Evolutionary conservation across 257 asterid species (phyloP).

Genomic region (Capsicum rhomboideum): DNA sequence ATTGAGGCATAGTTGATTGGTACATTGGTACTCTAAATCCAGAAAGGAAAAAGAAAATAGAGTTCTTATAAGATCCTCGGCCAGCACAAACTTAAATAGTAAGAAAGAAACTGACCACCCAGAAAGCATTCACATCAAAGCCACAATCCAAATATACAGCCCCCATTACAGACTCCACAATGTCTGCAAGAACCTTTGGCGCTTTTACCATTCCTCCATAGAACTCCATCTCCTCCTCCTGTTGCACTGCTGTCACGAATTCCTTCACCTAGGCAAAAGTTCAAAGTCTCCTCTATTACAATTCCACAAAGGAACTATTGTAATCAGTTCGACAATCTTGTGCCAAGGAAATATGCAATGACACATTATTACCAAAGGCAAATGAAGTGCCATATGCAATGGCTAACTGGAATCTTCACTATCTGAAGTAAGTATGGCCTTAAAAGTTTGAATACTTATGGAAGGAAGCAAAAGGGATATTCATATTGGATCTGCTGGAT

Average conservation of each 20-base stretch:
- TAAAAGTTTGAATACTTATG: neutral
- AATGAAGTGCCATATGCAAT: neutral
- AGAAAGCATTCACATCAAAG: constrained; percentile 13
- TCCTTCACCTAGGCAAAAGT: constrained; percentile 44
- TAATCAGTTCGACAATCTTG: neutral
- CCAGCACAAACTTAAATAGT: neutral
- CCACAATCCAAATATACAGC: constrained; percentile 49
- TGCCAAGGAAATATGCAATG: neutral
- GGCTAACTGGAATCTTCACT: neutral
- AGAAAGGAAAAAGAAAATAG: neutral
- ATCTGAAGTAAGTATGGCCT: neutral
- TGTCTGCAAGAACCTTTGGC: constrained; percentile 78
- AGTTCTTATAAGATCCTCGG: neutral
- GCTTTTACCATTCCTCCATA: constrained; percentile 69
- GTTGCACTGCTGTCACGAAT: constrained; percentile 39
- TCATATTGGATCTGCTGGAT: neutral
- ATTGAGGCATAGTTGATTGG: neutral
- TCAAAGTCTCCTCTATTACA: neutral
- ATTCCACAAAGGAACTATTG: neutral
- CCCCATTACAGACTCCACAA: constrained; percentile 69
- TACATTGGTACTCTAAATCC: neutral
- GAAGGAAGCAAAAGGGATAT: neutral
- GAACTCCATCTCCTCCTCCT: constrained; percentile 42
- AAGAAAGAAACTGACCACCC: constrained; percentile 22
- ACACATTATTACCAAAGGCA: neutral